A percentile compares a stretch with the other conserved stretches of the same genome.
Conservation (phyloP, 345 rosid species). For the Populus nigra region DNA sequence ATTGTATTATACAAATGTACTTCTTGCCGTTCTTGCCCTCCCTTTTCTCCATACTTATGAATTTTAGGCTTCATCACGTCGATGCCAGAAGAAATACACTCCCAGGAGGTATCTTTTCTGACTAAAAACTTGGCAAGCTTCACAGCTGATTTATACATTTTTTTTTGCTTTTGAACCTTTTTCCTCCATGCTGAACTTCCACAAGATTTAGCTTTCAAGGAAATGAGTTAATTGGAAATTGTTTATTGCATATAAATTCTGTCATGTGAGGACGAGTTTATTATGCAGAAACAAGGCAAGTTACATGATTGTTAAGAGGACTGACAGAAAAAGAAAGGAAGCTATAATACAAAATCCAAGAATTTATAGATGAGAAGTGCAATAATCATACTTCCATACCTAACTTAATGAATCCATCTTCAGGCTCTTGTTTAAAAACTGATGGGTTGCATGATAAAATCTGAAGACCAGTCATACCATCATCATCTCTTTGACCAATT, state of each 20-base stretch:
- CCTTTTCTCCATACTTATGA: neutral
- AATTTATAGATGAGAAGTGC: too few species aligned
- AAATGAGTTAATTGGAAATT: neutral
- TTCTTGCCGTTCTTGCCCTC: neutral
- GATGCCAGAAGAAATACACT: neutral
- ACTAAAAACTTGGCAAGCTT: constrained; percentile 8
- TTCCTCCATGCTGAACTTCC: neutral
- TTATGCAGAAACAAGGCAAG: too few species aligned
- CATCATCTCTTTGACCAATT: constrained; percentile 1
- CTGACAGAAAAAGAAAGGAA: too few species aligned
- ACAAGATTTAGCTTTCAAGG: neutral
- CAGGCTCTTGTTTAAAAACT: neutral
- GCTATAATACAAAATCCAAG: too few species aligned
- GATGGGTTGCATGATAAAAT: constrained; percentile 2
- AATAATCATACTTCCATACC: neutral
- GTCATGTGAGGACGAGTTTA: neutral
- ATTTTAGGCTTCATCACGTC: neutral
- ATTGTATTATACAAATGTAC: neutral
- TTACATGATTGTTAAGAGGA: too few species aligned
- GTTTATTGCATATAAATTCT: neutral
- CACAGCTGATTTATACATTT: neutral
- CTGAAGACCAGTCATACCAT: constrained; percentile 5
- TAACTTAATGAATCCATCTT: constrained; percentile 2
- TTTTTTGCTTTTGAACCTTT: neutral
- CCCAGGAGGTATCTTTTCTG: constrained; percentile 3